Percentiles rank a stretch among this genome's conserved stretches.
Conservation (phyloP, 371 early-diverging fungal species). For the Rhizomucor miehei region DNA sequence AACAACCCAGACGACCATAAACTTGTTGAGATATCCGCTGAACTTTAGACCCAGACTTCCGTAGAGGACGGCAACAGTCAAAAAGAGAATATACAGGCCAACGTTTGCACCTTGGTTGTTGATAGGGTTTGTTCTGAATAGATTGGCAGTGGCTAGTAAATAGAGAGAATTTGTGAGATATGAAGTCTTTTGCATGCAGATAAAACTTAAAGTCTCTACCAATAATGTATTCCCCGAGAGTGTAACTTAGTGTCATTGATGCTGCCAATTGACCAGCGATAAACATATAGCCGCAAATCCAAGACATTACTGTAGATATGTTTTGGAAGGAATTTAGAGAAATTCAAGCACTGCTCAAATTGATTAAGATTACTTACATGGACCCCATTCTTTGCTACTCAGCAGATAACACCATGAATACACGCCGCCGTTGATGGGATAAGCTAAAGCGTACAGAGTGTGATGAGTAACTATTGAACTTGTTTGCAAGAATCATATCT, state of each 20-base stretch:
- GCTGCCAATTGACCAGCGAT: slow-evolving; percentile 25
- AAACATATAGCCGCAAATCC: slow-evolving; percentile 32
- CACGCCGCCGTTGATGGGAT: slow-evolving; percentile 31
- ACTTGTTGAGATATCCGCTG: slow-evolving; percentile 25
- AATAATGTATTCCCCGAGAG: slow-evolving; percentile 12
- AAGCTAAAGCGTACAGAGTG: slow-evolving; percentile 9
- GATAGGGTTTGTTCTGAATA: slow-evolving; percentile 13
- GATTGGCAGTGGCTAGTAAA: slow-evolving; percentile 17
- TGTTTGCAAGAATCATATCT: neutral
- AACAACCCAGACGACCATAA: slow-evolving; percentile 27
- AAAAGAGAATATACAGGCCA: slow-evolving; percentile 26
- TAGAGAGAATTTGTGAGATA: neutral
- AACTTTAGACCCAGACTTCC: slow-evolving; percentile 28
- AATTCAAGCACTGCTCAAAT: neutral
- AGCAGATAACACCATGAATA: slow-evolving; percentile 29
- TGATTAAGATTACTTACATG: slow-evolving; percentile 21
- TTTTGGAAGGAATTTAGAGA: too few relatives aligned
- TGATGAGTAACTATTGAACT: too few relatives aligned
- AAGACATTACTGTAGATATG: slow-evolving; percentile 45
- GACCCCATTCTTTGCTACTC: slow-evolving; percentile 31
- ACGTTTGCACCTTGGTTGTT: slow-evolving; percentile 28
- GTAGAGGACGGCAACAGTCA: slow-evolving; percentile 16
- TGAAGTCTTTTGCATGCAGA: neutral
- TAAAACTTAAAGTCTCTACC: neutral
- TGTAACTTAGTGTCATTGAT: slow-evolving; percentile 30